Base-by-base conservation (phyloP, 1,284 basidiomycete species). In the Malassezia globosa region DNA sequence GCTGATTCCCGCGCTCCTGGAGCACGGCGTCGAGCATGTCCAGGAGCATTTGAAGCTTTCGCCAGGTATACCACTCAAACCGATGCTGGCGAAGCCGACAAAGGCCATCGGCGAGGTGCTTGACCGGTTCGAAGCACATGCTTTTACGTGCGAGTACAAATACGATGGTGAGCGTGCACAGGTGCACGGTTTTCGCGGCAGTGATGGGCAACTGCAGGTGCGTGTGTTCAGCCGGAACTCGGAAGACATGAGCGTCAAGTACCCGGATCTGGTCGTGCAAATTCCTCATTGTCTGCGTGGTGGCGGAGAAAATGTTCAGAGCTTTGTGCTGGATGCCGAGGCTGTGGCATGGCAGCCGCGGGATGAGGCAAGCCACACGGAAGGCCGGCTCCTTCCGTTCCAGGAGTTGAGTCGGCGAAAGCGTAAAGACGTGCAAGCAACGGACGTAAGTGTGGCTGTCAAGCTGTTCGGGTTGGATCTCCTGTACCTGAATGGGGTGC, bases 1-100 rank as follows among this genome's bases (percentile, higher is more conserved):
- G 50, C 86, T 99, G 40, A 80, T 97, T n/a, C 94, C 94, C 0
- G 86, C 87, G 0, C 75, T 99, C 29, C 78, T 96, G 45, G 79
- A 83, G 60, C 77, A 77, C 47, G 92, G 92, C 0, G 78, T 92
- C 34, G 79, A 80, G 42, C 77, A 79, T 11, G 74, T 97, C 34
- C 77, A 76, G 11, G 79, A 81, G 13, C 76, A 77, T 49, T 96
- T 94, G 77, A 89, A 86, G 72, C 80, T 99, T 24, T 92, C 87
- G 4, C 90, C 94, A 72, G 78, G 79, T 29, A 83, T 97, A 4
- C 94, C 94, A 0, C 78, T 99, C 35, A 99, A 99, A 69, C 94
- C 94, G 6, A 99, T 99, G 94, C 77, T 99, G 44, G 94, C 94
- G n/a, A 97, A 96, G 74, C 94, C 94, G 3, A 97, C 94, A 0